Conservation (phyloP, 495 filamentous ascomycete species). For the Penicillium pancosmium region DNA sequence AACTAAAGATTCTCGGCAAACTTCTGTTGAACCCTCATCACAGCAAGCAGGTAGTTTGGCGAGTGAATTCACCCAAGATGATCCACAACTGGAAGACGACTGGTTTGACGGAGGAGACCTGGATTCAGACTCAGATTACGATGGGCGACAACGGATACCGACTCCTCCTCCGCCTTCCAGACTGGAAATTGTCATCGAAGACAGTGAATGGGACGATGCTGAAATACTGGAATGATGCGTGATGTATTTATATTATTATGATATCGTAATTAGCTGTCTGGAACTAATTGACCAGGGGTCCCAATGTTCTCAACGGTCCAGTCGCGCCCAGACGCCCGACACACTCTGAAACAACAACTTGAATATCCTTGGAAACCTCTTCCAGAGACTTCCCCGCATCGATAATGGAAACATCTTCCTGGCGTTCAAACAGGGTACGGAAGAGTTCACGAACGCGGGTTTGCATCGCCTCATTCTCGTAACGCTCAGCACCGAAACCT, state of each 20-base stretch:
- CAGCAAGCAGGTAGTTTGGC: conserved; percentile 9
- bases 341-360: conserved; percentile 54
- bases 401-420: conserved; percentile 44
- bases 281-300: conserved; percentile 36
- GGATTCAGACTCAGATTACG: conserved; percentile 40
- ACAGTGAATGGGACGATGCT: conserved; percentile 62
- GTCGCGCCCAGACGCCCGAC: conserved; percentile 40
- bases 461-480: conserved; percentile 87
- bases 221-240: conserved; percentile 49
- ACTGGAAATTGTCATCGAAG: conserved; percentile 57
- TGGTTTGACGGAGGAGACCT: conserved; percentile 39
- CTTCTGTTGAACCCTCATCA: conserved; percentile 12
- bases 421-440: conserved; percentile 42
- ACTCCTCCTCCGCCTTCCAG: conserved; percentile 20
- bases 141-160: conserved; percentile 14
- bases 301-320: conserved; percentile 44
- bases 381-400: conserved; percentile 57
- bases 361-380: conserved; percentile 62
- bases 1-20: conserved; percentile 9
- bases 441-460: conserved; percentile 76
- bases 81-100: conserved; percentile 39
- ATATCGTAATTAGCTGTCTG: not conserved
- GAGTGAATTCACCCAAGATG: conserved; percentile 28
- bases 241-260: not conserved
- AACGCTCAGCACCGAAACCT: conserved; percentile 85